Base-by-base conservation (phyloP, 192 early-diverging fungal species). In the Geosiphon pyriformis region DNA sequence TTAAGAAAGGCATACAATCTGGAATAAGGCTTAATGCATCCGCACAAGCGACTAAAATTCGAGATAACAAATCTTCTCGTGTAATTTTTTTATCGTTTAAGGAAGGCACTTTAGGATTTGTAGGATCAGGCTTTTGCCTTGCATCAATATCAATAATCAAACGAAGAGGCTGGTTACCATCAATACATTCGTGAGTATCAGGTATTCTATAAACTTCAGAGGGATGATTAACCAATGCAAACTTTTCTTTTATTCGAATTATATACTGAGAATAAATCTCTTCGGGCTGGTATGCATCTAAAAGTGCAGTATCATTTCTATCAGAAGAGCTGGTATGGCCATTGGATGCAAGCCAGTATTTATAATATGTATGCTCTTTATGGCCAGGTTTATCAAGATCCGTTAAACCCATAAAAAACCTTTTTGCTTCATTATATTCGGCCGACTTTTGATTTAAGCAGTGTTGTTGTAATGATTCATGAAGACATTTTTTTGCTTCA, bases 241-340 rank as follows among this genome's bases (percentile, higher is more conserved):
- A 61, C 46, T 61, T 61, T 37, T 37, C 46, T 61, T 32, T 37
- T 20, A 48, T 42, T 15, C 37, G 59, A 61, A 61, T 48, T 47
- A 61, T 61, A 61, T 61, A 61, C 46, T 61, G 20, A 61, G 59
- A 61, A 61, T 61, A 15, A 61, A 61, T 3, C 33, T 59, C 57
- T 59, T 59, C 17, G 3, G 57, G 57, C 2, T 32, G 33, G 34
- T 34, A 59, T 34, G 30, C 57, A 34, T 59, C 57, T 47, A 61
- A 48, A 61, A 61, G 59, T 15, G 59, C 34, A 61, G 25, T 47
- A 47, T 61, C 25, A 23, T 61, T 61, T 61, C 15, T 48, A 47
- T 61, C 59, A 37, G 46, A 2, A 46, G 32, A 61, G 37, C 34
- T 34, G 4, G 29, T 7, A 48, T 25, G 25, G 2, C 34, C 25